A percentile compares a stretch with the other conserved stretches of the same genome.
These are phyloP conservation scores for Collybia sp. DNA, from an alignment of 768 basidiomycete genomes.

Conservation along the genomic window DNA sequence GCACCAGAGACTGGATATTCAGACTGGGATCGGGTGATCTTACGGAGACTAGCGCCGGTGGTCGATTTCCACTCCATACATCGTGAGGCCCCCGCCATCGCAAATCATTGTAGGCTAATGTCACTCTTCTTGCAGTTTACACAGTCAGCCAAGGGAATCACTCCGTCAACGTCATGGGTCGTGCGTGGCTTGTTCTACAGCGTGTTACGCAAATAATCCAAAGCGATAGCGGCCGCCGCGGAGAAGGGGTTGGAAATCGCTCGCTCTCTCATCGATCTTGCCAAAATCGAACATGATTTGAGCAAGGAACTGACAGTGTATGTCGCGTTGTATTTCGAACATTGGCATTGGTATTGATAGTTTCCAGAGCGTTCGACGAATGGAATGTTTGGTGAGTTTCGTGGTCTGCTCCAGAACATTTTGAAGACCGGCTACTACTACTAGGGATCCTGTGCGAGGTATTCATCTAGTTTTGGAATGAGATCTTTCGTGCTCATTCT, in stretches of 20 bases:
- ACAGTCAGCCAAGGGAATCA: constrained; percentile 39
- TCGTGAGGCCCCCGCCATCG: constrained; percentile 15
- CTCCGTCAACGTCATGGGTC: constrained; percentile 50
- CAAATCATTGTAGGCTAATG: not conserved
- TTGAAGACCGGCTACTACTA: no score
- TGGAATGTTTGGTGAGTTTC: constrained; percentile 47
- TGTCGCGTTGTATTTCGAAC: constrained; percentile 1
- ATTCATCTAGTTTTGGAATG: not conserved
- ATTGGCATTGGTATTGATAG: not conserved
- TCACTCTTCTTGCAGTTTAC: constrained; percentile 22
- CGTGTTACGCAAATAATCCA: not conserved
- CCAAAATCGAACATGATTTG: constrained; percentile 34
- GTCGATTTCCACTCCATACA: constrained; percentile 49
- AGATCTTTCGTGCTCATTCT: not conserved
- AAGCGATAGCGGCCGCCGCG: constrained; percentile 38
- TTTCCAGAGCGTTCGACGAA: constrained; percentile 43
- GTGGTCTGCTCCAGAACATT: no score
- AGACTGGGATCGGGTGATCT: constrained; percentile 37
- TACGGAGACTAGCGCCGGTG: constrained; percentile 36
- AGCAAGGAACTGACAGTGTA: constrained; percentile 34
- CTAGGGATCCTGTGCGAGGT: constrained; percentile 41
- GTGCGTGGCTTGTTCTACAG: constrained; percentile 17
- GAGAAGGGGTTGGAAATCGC: constrained; percentile 50
- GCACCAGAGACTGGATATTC: constrained; percentile 32
- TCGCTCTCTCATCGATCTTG: constrained; percentile 46